Evolutionary conservation across 2,329 filamentous ascomycete genomes (phyloP).

Genomic region (Ascochyta viciae-villosae): DNA sequence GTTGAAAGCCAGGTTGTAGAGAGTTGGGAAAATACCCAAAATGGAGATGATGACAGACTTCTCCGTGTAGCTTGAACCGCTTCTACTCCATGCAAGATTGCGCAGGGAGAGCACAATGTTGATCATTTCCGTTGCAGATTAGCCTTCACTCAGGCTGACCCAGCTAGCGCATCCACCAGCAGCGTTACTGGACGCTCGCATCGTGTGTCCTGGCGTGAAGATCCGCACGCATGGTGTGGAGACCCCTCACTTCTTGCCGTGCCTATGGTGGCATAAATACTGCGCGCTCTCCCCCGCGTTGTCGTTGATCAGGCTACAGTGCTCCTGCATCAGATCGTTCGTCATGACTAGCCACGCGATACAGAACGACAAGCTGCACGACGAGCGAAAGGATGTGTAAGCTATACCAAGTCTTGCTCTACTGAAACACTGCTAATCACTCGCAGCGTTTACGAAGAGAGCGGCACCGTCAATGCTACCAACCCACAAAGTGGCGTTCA

Average conservation of each 20-base stretch:
- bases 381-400: slow-evolving; percentile 26
- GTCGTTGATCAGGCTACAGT: neutral
- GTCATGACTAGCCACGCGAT: slow-evolving; percentile 18
- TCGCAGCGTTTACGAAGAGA: slow-evolving; percentile 19
- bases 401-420: neutral
- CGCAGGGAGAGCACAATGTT: neutral
- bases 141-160: slow-evolving; percentile 1
- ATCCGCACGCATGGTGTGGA: neutral
- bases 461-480: slow-evolving; percentile 6
- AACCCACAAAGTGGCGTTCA: slow-evolving; percentile 7
- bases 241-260: slow-evolving; percentile 7
- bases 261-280: slow-evolving; percentile 4
- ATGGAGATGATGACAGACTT: too few species aligned
- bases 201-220: neutral
- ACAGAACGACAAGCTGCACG: slow-evolving; percentile 11
- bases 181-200: slow-evolving; percentile 2
- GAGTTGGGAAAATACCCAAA: too few species aligned
- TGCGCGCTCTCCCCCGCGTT: neutral
- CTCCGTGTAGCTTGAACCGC: too few species aligned
- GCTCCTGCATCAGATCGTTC: neutral
- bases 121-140: slow-evolving; percentile 3
- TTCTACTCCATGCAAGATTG: too few species aligned
- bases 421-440: slow-evolving; percentile 1
- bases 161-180: neutral
- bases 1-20: too few species aligned